Evolutionary conservation across 495 filamentous ascomycete genomes (phyloP), one percentile per base, ranked within the genome.

Genomic region (Daldinia grandis): DNA sequence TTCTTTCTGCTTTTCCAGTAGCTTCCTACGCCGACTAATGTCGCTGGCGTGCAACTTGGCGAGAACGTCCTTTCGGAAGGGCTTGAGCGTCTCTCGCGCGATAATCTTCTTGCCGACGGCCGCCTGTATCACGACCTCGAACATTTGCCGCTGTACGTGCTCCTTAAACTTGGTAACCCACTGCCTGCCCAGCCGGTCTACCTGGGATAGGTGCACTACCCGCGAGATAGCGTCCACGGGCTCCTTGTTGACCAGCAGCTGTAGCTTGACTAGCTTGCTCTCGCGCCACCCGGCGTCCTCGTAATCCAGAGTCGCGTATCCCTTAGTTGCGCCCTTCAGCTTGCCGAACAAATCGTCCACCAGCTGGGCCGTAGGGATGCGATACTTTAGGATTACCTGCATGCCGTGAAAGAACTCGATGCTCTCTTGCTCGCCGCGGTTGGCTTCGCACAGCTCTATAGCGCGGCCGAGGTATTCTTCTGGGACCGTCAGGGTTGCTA

Each of bases 291-390:
- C 95, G 0, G 94, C 92, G 71, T 99, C 95, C 79, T 99, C 95
- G 78, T 98, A 98, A 78, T 98, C 94, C 14, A 98, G 86, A 62
- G 89, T 93, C 5, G 94, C 94, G 49, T 88, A 88, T 3, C 86
- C 86, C 69, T 86, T 87, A 15, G 94, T 97, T 2, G 89, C 87
- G 25, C 93, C 92, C 78, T 99, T 99, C 58, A 99, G 82, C 79
- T 96, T 97, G 25, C 96, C 96, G 77, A 99, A 99, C 81, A 99
- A 92, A 79, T 99, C 95, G 72, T 98, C 94, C 1, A 98, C 95
- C 7, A 99, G 82, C 51, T 95, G 92, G 2, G 93, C 87, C 15
- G 97, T 84, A 0, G 95, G 95, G 7, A 99, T 80, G 37, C 92
- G 89, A 79, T 98, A 99, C 73, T 95, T 95, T 49, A 99, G 81